Conservation (phyloP, 495 filamentous ascomycete genomes). For the Penicillium canescens region DNA sequence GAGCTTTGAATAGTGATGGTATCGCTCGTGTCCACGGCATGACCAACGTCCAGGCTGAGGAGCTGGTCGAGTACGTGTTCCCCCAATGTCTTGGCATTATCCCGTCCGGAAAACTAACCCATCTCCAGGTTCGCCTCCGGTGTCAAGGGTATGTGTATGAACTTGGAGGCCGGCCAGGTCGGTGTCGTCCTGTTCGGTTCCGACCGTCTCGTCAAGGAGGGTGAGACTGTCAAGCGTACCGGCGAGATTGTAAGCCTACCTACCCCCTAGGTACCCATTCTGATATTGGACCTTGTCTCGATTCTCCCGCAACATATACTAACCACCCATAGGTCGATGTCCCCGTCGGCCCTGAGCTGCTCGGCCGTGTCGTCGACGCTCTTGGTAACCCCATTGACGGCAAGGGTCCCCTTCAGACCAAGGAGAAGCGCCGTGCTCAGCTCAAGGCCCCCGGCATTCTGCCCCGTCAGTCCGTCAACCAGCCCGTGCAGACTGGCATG, state of each 20-base stretch:
- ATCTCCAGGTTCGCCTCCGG: constrained; percentile 89
- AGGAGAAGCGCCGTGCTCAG: constrained; percentile 92
- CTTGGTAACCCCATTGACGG: constrained; percentile 99
- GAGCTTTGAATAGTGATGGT: constrained; percentile 77
- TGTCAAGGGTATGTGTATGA: constrained; percentile 99
- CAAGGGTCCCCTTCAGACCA: constrained; percentile 93
- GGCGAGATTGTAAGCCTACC: constrained; percentile 85
- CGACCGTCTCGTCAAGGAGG: constrained; percentile 99
- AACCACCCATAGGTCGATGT: constrained; percentile 79
- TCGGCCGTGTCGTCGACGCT: constrained; percentile 97
- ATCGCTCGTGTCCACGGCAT: constrained; percentile 99
- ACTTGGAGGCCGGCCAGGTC: constrained; percentile 99
- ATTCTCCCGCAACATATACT: constrained; percentile 10
- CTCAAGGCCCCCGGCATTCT: constrained; percentile 99
- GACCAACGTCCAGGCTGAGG: constrained; percentile 99
- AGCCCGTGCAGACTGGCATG: constrained; percentile 98
- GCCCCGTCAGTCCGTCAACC: constrained; percentile 92
- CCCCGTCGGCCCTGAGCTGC: constrained; percentile 86
- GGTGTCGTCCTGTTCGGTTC: constrained; percentile 99
- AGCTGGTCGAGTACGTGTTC: constrained; percentile 94
- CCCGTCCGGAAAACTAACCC: constrained; percentile 38
- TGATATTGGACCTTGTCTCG: constrained; percentile 11
- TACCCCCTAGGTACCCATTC: neutral
- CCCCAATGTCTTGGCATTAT: constrained; percentile 22
- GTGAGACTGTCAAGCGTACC: constrained; percentile 99